A percentile compares a stretch with the other conserved stretches of the same genome.
phyloP scores from a whole-genome alignment of 257 asterid species.

The Vinca minor region DNA sequence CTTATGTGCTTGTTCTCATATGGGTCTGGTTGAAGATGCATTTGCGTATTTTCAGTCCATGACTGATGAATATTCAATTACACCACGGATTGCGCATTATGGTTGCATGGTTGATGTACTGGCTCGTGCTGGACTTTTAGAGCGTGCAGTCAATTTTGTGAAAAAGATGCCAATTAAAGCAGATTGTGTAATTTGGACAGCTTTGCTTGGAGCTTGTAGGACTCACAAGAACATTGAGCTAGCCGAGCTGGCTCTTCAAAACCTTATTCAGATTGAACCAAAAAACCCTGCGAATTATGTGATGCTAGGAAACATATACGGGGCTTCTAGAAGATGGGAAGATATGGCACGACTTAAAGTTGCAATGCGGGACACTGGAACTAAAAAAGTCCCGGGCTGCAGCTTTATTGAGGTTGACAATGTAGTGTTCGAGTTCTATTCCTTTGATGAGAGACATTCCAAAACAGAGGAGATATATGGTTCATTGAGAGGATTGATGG shows the following conservation, averaged over 20 bases:
- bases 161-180: slow-evolving; percentile 55
- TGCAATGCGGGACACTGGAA: slow-evolving; percentile 58
- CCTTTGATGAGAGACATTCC: slow-evolving; percentile 63
- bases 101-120: slow-evolving; percentile 84
- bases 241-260: slow-evolving; percentile 55
- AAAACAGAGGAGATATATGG: slow-evolving; percentile 45
- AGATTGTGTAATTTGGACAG: slow-evolving; percentile 66
- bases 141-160: slow-evolving; percentile 63
- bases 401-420: slow-evolving; percentile 57
- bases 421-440: slow-evolving; percentile 51
- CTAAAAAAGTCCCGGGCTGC: slow-evolving; percentile 59
- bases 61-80: slow-evolving; percentile 36
- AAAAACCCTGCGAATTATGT: slow-evolving; percentile 63
- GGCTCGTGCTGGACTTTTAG: slow-evolving; percentile 61
- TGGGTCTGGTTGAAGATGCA: slow-evolving; percentile 69
- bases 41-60: slow-evolving; percentile 45
- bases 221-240: slow-evolving; percentile 50
- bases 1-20: slow-evolving; percentile 70
- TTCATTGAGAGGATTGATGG: slow-evolving; percentile 48
- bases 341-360: slow-evolving; percentile 55
- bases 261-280: slow-evolving; percentile 65
- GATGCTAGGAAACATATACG: slow-evolving; percentile 64
- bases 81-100: slow-evolving; percentile 63
- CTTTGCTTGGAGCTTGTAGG: slow-evolving; percentile 63
- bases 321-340: slow-evolving; percentile 65